Base-by-base conservation (phyloP, 441 rosid genomes). In the Kokia cookei region DNA sequence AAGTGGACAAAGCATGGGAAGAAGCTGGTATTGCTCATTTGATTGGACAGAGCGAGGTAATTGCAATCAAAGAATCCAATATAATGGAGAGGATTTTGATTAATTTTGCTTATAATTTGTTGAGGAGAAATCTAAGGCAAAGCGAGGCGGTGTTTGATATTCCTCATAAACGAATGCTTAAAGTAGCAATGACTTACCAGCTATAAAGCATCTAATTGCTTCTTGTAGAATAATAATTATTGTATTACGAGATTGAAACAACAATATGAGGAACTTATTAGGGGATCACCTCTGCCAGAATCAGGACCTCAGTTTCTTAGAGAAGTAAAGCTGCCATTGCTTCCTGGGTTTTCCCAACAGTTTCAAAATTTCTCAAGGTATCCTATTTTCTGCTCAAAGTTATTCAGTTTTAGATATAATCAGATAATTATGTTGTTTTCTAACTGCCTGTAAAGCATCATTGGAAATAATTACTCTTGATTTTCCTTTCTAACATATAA, bases 361-460 rank as follows among this genome's bases (percentile, higher is more conserved):
- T 83, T 95, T 74, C 98, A 93, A 69, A 88, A 86, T 77, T 85
- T 95, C 91, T 95, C 10, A 95, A 93, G 99, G 99, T 93, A 80
- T 7, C 11, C 5, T 29, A 47, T n/a, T 10, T 37, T 5, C 12
- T 62, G 42, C 51, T 64, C 68, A 55, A 48, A 59, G 3, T 29
- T 45, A 35, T 51, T 37, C 29, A 42, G 45, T 42, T 27, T 27
- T 12, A 35, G 12, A 15, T 15, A 14, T 8, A 48, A 50, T 24
- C 40, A 68, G 58, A 50, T 26, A 68, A 2, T 29, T 68, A 6
- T 9, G 43, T 29, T 27, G 24, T 51, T 68, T 48, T n/a, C 55
- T 47, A 1, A 42, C 24, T 68, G 43, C 58, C 29, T 4, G 1
- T 51, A 51, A 68, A 7, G 51, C 51, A 19, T 3, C 15, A 17